These are phyloP conservation scores for Blastobotrys serpentis DNA, from an alignment of 1,139 yeast genomes.

Conservation along the genomic window DNA sequence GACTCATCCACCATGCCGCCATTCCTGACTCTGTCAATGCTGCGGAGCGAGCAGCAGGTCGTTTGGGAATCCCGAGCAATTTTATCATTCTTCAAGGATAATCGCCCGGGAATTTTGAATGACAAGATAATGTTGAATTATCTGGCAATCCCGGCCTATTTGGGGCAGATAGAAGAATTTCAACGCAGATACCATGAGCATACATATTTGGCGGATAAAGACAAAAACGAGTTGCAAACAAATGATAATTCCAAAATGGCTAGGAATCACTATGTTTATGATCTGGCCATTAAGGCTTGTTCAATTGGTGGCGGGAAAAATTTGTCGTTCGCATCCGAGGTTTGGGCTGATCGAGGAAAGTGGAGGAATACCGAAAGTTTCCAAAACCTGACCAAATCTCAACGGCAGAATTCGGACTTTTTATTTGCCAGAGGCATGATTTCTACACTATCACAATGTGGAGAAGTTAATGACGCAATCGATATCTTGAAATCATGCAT, in stretches of 20 bases:
- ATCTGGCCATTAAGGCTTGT: constrained; percentile 66
- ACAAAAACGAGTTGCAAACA: constrained; percentile 14
- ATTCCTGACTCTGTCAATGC: constrained; percentile 56
- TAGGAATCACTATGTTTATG: constrained; percentile 56
- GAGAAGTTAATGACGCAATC: constrained; percentile 65
- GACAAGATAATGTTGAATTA: constrained; percentile 49
- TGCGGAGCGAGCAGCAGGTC: constrained; percentile 47
- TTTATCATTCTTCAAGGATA: constrained; percentile 55
- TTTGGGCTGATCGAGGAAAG: constrained; percentile 78
- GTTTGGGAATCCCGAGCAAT: constrained; percentile 78
- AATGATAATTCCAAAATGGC: constrained; percentile 32
- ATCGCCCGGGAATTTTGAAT: constrained; percentile 47
- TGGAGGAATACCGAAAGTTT: constrained; percentile 59
- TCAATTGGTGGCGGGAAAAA: constrained; percentile 45
- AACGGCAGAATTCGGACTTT: constrained; percentile 57
- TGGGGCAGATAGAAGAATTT: constrained; percentile 52
- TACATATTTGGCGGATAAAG: constrained; percentile 44
- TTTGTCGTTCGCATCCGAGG: constrained; percentile 55
- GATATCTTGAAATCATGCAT: constrained; percentile 65
- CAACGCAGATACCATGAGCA: constrained; percentile 48
- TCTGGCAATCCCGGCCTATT: constrained; percentile 53
- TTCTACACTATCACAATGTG: constrained; percentile 49
- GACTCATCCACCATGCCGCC: constrained; percentile 48
- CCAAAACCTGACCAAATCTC: constrained; percentile 40
- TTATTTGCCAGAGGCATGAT: constrained; percentile 68